Base-by-base conservation (phyloP, 208 protist species). In the Trypanosoma cruzi region DNA sequence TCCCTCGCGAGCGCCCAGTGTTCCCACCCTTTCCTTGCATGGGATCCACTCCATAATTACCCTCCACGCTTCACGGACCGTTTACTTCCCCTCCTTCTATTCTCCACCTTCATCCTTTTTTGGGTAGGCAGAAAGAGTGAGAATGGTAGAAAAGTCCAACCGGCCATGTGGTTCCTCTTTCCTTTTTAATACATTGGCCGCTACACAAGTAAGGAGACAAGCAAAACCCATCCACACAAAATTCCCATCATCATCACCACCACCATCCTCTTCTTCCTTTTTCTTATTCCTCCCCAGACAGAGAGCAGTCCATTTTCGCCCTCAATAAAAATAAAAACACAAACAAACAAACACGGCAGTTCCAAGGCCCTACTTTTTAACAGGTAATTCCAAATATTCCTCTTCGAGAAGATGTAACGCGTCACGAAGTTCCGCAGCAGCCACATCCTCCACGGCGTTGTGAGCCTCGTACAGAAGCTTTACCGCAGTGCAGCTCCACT, bases 1-100 rank as follows among this genome's bases (percentile, higher is more conserved):
- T 4, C 87, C 87, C 67, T 93, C 87, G 28, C 87, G 87, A 29
- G 42, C 68, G 31, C 81, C 85, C 13, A 93, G 52, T 73, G 60
- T 69, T 71, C 81, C n/a, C 68, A 32, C 3, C 70, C 50, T 53
- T 52, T 75, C 59, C 10, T 77, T 69, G 56, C 84, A 89, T 68
- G 73, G 77, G 22, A 86, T 67, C 84, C 84, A 89, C 61, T 68
- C 60, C 76, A 89, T 81, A 31, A 34, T 20, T 18, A 55, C 13
- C 6, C 37, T 29, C 16, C 16, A 32, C 22, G 28, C 44, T 44
- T 64, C 16, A 34, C 29, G 26, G 10, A 18, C 13, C 42, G 16
- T 31, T 56, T 46, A 42, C 37, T 34, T 32, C 52, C 8, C 4
- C 26, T 32, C 8, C 52, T 34, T 28, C 22, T 20, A 32, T 24